Conservation (phyloP, 768 basidiomycete species). For the Boletus tylopilopsis region DNA sequence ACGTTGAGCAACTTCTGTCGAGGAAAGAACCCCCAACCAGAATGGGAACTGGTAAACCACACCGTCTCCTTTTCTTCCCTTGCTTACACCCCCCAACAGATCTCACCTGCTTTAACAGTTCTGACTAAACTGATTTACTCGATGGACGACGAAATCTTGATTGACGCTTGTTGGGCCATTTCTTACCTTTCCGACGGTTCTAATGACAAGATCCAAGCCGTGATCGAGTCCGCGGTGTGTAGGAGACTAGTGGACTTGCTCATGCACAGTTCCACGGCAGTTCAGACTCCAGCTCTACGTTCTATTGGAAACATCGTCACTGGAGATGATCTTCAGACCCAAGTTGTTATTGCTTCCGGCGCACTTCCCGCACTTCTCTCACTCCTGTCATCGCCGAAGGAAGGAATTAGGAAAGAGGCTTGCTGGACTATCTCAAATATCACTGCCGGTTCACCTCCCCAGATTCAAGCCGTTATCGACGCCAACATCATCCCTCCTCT, state of each 20-base stretch:
- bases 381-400: conserved; percentile 93
- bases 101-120: conserved; percentile 94
- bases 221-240: conserved; percentile 97
- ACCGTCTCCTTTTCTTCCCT: conserved; percentile 5
- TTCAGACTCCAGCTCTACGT: conserved; percentile 96
- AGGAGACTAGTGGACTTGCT: conserved; percentile 95
- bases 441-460: conserved; percentile 93
- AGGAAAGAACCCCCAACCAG: conserved; percentile 96
- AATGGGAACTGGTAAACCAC: conserved; percentile 86
- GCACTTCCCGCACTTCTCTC: conserved; percentile 93
- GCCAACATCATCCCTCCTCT: conserved; percentile 98
- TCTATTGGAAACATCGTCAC: conserved; percentile 99
- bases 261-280: conserved; percentile 91
- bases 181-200: conserved; percentile 98
- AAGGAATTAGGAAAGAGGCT: conserved; percentile 98
- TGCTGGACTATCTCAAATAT: conserved; percentile 99
- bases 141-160: conserved; percentile 97
- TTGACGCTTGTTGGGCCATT: conserved; percentile 99
- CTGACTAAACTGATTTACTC: conserved; percentile 98
- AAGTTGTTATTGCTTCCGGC: conserved; percentile 97
- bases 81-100: conserved; percentile 49
- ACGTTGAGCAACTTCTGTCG: conserved; percentile 99
- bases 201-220: conserved; percentile 99
- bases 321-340: conserved; percentile 98
- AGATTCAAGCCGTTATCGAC: conserved; percentile 97